Evolutionary conservation across 495 filamentous ascomycete species (phyloP).

Genomic region (Xylaria castorea): DNA sequence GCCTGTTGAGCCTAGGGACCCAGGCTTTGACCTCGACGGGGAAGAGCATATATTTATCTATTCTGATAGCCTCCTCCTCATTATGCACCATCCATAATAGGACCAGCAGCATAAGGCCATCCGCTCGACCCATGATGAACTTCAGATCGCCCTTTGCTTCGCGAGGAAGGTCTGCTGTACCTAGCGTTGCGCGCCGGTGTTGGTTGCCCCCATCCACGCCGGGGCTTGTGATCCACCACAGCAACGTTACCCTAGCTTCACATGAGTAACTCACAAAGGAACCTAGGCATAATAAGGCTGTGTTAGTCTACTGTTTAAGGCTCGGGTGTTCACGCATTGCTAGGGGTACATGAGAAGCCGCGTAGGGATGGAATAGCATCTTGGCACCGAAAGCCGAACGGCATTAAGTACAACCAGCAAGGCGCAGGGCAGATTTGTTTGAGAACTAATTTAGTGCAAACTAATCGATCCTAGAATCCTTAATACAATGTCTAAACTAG

Average conservation of each 20-base stretch:
- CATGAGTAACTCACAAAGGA: not conserved
- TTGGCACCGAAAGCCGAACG: conserved; percentile 2
- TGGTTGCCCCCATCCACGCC: not conserved
- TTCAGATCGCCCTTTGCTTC: conserved; percentile 2
- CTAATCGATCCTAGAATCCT: not conserved
- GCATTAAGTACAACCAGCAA: not conserved
- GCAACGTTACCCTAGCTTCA: conserved; percentile 22
- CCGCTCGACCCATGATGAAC: conserved; percentile 11
- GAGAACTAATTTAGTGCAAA: not conserved
- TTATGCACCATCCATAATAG: not conserved
- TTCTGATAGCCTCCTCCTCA: not conserved
- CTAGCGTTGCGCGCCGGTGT: not conserved
- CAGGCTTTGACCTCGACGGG: not conserved
- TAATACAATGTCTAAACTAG: not conserved
- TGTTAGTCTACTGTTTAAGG: not conserved
- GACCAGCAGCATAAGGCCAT: not conserved
- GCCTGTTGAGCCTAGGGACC: not conserved
- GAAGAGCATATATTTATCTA: conserved; percentile 20
- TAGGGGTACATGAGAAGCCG: not conserved
- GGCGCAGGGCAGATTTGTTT: conserved; percentile 1
- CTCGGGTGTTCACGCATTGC: not conserved
- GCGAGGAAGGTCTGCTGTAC: conserved; percentile 14
- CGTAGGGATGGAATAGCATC: no score
- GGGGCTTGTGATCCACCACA: conserved; percentile 5
- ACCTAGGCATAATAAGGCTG: not conserved